These are phyloP conservation scores for Forsythia suspensa DNA, from an alignment of 257 asterid species.

Conservation along the genomic window DNA sequence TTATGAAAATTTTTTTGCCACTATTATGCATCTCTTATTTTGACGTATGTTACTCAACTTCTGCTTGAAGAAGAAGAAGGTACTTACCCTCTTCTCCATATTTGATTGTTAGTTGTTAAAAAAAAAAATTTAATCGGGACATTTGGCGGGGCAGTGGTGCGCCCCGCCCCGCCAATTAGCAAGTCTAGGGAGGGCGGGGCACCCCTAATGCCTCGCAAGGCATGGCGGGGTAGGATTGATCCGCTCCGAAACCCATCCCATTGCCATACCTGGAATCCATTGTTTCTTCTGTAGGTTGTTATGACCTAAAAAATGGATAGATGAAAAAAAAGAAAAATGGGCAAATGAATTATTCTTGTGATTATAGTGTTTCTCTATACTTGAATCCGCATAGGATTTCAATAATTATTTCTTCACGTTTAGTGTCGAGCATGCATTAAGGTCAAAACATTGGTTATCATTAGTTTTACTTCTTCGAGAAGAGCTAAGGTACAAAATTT, in stretches of 20 bases:
- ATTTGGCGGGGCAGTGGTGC: too few species aligned
- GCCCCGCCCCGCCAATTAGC: too few species aligned
- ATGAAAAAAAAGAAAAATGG: neutral
- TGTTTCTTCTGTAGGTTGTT: slow-evolving; percentile 63
- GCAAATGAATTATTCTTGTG: neutral
- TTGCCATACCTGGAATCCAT: slow-evolving; percentile 42
- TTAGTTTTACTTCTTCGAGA: slow-evolving; percentile 94
- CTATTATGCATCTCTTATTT: slow-evolving; percentile 25
- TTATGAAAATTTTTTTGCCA: slow-evolving; percentile 1
- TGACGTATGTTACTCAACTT: slow-evolving; percentile 46
- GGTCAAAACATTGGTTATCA: slow-evolving; percentile 90
- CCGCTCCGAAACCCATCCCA: too few species aligned
- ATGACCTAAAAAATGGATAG: neutral
- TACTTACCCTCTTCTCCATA: neutral
- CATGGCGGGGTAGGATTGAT: too few species aligned
- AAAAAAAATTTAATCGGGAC: too few species aligned
- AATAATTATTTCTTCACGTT: neutral
- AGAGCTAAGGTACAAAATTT: slow-evolving; percentile 64
- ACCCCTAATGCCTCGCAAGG: too few species aligned
- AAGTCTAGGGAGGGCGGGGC: too few species aligned
- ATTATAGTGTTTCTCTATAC: neutral
- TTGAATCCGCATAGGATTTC: neutral
- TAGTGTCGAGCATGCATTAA: slow-evolving; percentile 90
- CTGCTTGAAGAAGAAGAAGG: slow-evolving; percentile 51
- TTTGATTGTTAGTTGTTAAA: too few species aligned